A percentile compares a stretch with the other conserved stretches of the same genome.
Conservation (phyloP, 2,329 filamentous ascomycete genomes). For the Colletotrichum graminicola region DNA sequence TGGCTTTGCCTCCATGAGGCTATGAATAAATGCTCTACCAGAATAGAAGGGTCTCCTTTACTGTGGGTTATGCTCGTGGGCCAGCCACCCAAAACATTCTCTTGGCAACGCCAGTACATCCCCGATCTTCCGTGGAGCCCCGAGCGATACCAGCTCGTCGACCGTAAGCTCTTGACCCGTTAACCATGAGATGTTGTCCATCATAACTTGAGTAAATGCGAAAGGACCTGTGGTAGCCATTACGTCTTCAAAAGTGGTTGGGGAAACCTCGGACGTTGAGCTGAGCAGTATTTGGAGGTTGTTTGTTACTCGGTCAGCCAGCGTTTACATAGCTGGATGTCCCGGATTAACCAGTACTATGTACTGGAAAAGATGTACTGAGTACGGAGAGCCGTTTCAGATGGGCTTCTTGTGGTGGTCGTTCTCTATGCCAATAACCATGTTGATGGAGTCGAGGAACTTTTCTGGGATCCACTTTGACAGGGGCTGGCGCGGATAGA, state of each 20-base stretch:
- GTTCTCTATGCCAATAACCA: slow-evolving; percentile 80
- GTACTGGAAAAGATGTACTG: slow-evolving; percentile 82
- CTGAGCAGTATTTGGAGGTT: slow-evolving; percentile 45
- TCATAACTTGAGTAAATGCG: slow-evolving; percentile 49
- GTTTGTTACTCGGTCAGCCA: slow-evolving; percentile 73
- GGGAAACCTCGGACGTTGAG: slow-evolving; percentile 37
- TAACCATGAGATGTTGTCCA: slow-evolving; percentile 48
- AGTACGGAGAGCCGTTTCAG: slow-evolving; percentile 72
- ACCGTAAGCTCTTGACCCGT: slow-evolving; percentile 47
- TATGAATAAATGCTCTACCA: slow-evolving; percentile 45
- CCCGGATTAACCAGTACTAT: slow-evolving; percentile 80
- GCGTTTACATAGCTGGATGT: slow-evolving; percentile 74
- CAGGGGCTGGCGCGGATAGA: slow-evolving; percentile 72
- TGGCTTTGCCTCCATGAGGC: slow-evolving; percentile 43
- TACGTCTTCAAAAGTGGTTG: slow-evolving; percentile 48
- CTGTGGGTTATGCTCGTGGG: slow-evolving; percentile 38
- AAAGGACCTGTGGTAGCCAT: slow-evolving; percentile 50
- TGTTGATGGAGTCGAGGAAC: slow-evolving; percentile 71
- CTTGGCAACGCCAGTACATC: slow-evolving; percentile 51
- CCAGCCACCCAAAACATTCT: slow-evolving; percentile 45
- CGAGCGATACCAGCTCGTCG: slow-evolving; percentile 48
- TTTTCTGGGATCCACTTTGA: slow-evolving; percentile 75
- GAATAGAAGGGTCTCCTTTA: slow-evolving; percentile 33
- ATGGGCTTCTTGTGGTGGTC: slow-evolving; percentile 58
- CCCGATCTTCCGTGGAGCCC: slow-evolving; percentile 48